These are phyloP conservation scores for Globisporangium cederbergense DNA, from an alignment of 352 stramenopile genomes.

Conservation along the genomic window DNA sequence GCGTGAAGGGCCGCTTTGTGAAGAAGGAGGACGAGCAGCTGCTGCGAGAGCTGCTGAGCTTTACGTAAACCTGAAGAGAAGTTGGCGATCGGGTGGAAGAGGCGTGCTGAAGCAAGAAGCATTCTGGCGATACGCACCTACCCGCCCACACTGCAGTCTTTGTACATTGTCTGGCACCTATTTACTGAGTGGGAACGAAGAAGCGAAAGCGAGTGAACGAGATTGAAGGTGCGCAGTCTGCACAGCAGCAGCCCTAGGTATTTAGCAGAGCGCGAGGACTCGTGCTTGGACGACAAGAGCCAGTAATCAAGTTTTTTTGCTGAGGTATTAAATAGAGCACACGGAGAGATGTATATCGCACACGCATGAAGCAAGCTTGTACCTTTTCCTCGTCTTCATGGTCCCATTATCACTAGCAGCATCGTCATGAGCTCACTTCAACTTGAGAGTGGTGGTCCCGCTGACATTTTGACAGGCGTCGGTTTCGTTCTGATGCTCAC, in stretches of 20 bases:
- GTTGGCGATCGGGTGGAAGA: neutral
- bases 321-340: conserved; percentile 12
- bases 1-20: conserved; percentile 96
- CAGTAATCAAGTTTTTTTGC: conserved; percentile 12
- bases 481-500: neutral
- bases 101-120: neutral
- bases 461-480: neutral
- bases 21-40: conserved; percentile 97
- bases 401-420: neutral
- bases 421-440: neutral
- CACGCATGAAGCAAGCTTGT: neutral
- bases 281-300: conserved; percentile 12
- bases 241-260: conserved; percentile 6
- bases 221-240: conserved; percentile 2
- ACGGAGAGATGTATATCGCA: conserved; percentile 6
- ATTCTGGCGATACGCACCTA: neutral
- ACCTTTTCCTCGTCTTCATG: neutral
- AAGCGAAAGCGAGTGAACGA: conserved; percentile 5
- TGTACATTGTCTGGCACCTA: conserved; percentile 20
- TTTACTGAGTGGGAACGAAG: conserved; percentile 17
- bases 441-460: neutral
- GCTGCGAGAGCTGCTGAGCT: conserved; percentile 78
- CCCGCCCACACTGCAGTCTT: conserved; percentile 1
- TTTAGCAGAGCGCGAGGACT: conserved; percentile 14
- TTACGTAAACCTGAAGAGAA: conserved; percentile 51